Conservation (phyloP, 345 rosid genomes). For the Kernera saxatilis region DNA sequence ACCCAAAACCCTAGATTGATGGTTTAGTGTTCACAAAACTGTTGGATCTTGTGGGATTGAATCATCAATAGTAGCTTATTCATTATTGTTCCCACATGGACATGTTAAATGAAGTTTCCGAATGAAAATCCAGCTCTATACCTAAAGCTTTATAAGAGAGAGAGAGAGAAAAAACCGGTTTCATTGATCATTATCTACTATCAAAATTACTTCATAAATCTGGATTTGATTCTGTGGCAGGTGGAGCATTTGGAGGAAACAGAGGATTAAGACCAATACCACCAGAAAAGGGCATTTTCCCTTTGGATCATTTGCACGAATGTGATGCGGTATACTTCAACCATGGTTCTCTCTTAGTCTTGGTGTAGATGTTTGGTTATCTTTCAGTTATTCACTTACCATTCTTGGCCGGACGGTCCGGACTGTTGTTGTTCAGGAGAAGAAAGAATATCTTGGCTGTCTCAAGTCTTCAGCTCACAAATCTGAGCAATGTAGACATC, state of each 20-base stretch:
- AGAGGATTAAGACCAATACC: constrained; percentile 89
- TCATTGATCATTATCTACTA: not conserved
- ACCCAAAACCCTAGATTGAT: not conserved
- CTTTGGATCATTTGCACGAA: constrained; percentile 82
- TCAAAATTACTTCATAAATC: not conserved
- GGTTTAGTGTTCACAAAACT: not conserved
- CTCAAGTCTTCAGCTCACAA: constrained; percentile 71
- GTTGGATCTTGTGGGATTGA: not conserved
- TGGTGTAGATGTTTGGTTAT: not conserved
- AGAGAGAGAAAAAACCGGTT: not conserved
- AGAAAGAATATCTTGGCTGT: constrained; percentile 82
- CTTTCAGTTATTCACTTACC: not conserved
- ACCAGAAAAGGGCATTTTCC: constrained; percentile 91
- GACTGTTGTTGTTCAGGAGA: constrained; percentile 51
- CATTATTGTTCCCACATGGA: not conserved
- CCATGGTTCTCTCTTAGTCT: not conserved
- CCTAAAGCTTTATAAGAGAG: not conserved
- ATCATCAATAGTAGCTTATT: not conserved
- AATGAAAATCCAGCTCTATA: not conserved
- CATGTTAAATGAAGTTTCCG: not conserved
- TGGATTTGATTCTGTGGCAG: constrained; percentile 27
- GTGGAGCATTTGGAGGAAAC: constrained; percentile 95
- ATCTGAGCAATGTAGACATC: constrained; percentile 69
- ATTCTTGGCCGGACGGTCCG: not conserved
- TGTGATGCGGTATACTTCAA: constrained; percentile 59